Conservation (phyloP, 2,329 filamentous ascomycete species). For the Fusarium redolens region DNA sequence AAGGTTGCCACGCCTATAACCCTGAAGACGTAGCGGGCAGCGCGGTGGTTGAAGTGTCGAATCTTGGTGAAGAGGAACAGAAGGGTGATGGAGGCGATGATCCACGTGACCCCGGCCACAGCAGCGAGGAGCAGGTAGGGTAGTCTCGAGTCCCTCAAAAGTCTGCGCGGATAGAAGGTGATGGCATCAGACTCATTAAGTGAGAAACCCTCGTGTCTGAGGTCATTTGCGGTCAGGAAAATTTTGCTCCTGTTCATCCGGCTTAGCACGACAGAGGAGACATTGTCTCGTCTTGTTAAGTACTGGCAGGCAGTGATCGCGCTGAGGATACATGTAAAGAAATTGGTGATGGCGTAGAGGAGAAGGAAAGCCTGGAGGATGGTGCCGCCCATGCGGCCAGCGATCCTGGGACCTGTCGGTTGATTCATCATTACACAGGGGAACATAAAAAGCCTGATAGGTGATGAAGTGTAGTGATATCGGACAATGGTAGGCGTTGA, state of each 20-base stretch:
- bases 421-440: slow-evolving; percentile 13
- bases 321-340: slow-evolving; percentile 37
- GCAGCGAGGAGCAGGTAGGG: slow-evolving; percentile 37
- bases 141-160: not conserved
- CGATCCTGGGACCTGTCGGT: not conserved
- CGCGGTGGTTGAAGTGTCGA: not conserved
- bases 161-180: not conserved
- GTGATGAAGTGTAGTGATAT: not conserved
- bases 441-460: not conserved
- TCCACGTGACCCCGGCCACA: slow-evolving; percentile 21
- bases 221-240: too few relatives aligned
- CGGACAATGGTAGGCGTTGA: not conserved
- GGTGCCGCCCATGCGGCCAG: slow-evolving; percentile 5
- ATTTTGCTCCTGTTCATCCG: too few relatives aligned
- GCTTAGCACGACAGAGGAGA: too few relatives aligned
- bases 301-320: slow-evolving; percentile 14
- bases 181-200: not conserved
- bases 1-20: slow-evolving; percentile 40
- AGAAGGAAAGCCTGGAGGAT: slow-evolving; percentile 29
- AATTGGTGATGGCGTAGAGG: slow-evolving; percentile 37
- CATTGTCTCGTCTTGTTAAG: too few relatives aligned
- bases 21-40: slow-evolving; percentile 41
- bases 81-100: slow-evolving; percentile 25
- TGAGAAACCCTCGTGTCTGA: too few relatives aligned
- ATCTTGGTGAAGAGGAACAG: slow-evolving; percentile 16